Evolutionary conservation across 2,329 filamentous ascomycete species (phyloP).

Genomic region (Davidsoniella neocaledoniae): DNA sequence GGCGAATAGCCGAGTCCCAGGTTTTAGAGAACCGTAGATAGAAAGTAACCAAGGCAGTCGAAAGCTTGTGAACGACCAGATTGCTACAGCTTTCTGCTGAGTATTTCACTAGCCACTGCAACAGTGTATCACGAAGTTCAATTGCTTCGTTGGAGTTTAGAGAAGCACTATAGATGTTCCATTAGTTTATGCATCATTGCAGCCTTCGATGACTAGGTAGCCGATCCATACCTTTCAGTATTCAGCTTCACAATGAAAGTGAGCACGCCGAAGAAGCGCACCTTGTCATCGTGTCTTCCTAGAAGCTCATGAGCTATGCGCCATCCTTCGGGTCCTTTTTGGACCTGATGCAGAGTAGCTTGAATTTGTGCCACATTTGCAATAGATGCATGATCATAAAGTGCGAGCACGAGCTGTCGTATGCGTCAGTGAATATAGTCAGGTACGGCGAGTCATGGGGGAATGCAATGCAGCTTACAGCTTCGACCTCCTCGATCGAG

Average conservation of each 20-base stretch:
- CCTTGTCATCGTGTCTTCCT: constrained; percentile 49
- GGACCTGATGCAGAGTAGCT: constrained; percentile 59
- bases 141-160: constrained; percentile 40
- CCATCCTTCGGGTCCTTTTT: constrained; percentile 72
- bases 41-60: constrained; percentile 59
- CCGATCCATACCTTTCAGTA: constrained; percentile 53
- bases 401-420: constrained; percentile 29
- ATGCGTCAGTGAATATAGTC: background rate
- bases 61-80: constrained; percentile 56
- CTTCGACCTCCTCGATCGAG: constrained; percentile 12
- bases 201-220: background rate
- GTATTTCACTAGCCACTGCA: constrained; percentile 44
- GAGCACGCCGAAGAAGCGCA: constrained; percentile 82
- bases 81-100: constrained; percentile 33
- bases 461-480: constrained; percentile 4
- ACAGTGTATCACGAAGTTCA: constrained; percentile 41
- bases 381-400: constrained; percentile 36
- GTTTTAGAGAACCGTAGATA: constrained; percentile 52
- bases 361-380: constrained; percentile 39
- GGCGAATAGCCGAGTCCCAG: constrained; percentile 50
- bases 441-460: no score
- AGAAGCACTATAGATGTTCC: constrained; percentile 22
- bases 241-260: constrained; percentile 93
- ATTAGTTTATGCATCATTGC: background rate
- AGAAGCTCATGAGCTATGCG: constrained; percentile 64